Base-by-base conservation (phyloP, 2,329 filamentous ascomycete genomes). In the Aspergillus pseudonomiae region DNA sequence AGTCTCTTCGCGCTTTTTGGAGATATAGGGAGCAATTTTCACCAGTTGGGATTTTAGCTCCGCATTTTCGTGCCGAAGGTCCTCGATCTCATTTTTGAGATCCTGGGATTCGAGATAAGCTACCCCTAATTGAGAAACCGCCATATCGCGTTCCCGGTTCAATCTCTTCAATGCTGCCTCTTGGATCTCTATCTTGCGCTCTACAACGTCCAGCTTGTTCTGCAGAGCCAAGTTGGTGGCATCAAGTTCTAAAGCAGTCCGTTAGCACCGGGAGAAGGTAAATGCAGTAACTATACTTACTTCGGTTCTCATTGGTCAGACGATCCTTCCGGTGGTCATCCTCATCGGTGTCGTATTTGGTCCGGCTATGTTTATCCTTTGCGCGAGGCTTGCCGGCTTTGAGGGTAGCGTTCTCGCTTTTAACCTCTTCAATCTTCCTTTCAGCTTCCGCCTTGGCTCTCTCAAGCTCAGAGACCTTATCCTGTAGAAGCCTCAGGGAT, bases 401-500 rank as follows among this genome's bases (percentile, higher is more conserved):
- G 24, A 89, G 74, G 21, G 82, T 75, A 11, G 81, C 80, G 67
- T 86, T 84, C 65, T 85, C 82, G 21, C 82, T 73, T 48, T 86
- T 83, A 59, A 85, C 78, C 30, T 84, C 81, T 53, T 85, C 80
- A 19, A 85, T 74, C 63, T 76, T 79, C 68, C 76, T 80, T 63
- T 85, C 83, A 6, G 77, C 74, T 57, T 85, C 81, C 7, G 80
- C 81, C 61, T 86, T 86, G 65, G 85, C 84, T 59, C 79, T 76
- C 69, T 89, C 86, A 54, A 89, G 78, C 57, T 84, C 79, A 0
- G 81, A 77, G 46, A 88, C 81, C 70, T 85, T 86, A 48, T 87
- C 85, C 67, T 88, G 83, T 12, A 89, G 75, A 21, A 86, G 75
- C 59, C 87, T 82, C 19, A 89, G 77, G 12, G 86, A 86, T n/a